Conservation (phyloP, 2,329 filamentous ascomycete species). For the Aspergillus tubingensis region DNA sequence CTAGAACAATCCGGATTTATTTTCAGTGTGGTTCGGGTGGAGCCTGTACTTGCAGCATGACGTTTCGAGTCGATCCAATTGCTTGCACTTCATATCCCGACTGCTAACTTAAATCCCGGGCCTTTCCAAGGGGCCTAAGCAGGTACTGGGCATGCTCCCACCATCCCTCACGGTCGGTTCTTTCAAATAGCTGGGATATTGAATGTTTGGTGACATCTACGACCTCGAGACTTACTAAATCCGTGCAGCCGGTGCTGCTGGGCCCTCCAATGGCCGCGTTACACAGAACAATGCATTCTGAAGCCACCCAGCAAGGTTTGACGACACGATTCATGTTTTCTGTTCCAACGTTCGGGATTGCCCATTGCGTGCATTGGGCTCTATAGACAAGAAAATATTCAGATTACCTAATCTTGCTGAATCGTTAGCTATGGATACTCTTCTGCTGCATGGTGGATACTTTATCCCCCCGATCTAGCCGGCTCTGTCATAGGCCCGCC, state of each 20-base stretch:
- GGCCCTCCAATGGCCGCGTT: not conserved
- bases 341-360: not conserved
- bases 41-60: not conserved
- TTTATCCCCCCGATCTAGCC: not conserved
- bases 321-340: not conserved
- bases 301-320: not conserved
- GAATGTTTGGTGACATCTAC: not conserved
- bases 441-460: no score
- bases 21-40: not conserved
- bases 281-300: not conserved
- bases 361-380: not conserved
- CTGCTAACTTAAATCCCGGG: not conserved
- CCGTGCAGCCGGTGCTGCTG: no score
- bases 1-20: not conserved
- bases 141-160: not conserved
- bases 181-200: no score
- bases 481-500: no score
- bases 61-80: not conserved
- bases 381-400: no score
- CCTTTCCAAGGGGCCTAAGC: not conserved
- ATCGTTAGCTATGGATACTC: no score
- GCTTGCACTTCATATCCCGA: not conserved
- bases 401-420: no score
- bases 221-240: not conserved
- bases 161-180: no score